phyloP scores from a whole-genome alignment of 179 eudicot species.

The Beta macrorhiza region DNA sequence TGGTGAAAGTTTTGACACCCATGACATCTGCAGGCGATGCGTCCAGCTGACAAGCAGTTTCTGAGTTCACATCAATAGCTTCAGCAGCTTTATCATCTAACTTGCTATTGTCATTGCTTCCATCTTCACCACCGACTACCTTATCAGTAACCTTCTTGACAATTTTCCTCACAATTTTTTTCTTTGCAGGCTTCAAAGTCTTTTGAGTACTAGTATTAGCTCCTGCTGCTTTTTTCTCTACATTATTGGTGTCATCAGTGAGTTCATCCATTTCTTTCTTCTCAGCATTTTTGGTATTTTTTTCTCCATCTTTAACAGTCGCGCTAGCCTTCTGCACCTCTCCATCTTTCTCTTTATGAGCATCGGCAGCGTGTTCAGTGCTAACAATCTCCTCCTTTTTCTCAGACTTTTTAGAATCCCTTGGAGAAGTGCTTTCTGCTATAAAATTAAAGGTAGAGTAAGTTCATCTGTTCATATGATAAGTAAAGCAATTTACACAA shows the following conservation, averaged over 20 bases:
- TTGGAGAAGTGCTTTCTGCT: slow-evolving; percentile 28
- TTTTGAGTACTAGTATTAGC: slow-evolving; percentile 31
- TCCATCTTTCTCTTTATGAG: slow-evolving; percentile 40
- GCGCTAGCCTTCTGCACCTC: slow-evolving; percentile 26
- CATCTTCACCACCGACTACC: slow-evolving; percentile 35
- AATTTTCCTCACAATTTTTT: slow-evolving; percentile 69
- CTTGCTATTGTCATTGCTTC: slow-evolving; percentile 33
- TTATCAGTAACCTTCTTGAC: slow-evolving; percentile 60
- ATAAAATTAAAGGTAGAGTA: not conserved
- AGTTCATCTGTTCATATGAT: not conserved
- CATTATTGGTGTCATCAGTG: slow-evolving; percentile 35
- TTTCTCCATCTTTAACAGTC: slow-evolving; percentile 35
- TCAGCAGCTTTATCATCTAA: slow-evolving; percentile 40
- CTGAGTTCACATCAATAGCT: slow-evolving; percentile 30
- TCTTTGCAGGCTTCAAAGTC: slow-evolving; percentile 51
- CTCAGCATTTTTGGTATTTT: slow-evolving; percentile 32
- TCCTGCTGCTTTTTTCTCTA: slow-evolving; percentile 39
- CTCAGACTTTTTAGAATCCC: slow-evolving; percentile 46
- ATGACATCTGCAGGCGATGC: slow-evolving; percentile 42
- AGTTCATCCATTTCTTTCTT: slow-evolving; percentile 35
- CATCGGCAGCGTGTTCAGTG: slow-evolving; percentile 30
- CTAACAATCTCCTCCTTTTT: slow-evolving; percentile 41
- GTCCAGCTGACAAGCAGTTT: slow-evolving; percentile 42
- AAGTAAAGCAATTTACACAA: slow-evolving; percentile 8
- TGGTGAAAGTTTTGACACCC: slow-evolving; percentile 47